A percentile compares a stretch with the other conserved stretches of the same genome.
Evolutionary conservation across 345 rosid species (phyloP).

Genomic region (Mercurialis annua): DNA sequence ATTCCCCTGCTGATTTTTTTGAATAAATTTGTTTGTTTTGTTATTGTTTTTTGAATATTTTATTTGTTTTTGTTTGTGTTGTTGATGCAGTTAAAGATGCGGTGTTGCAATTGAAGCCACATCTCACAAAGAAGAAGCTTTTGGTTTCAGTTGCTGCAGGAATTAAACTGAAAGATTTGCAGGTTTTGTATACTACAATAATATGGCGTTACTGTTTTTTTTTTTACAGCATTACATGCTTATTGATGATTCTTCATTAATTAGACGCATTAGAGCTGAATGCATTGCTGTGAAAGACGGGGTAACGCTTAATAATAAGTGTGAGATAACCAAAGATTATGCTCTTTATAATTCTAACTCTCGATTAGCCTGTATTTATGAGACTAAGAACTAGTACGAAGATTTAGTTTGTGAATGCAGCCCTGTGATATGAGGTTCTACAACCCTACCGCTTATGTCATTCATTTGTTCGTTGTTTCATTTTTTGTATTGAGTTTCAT

Average conservation of each 20-base stretch:
- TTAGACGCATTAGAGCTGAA: not conserved
- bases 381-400: not conserved
- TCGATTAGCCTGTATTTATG: not conserved
- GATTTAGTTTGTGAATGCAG: not conserved
- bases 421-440: not conserved
- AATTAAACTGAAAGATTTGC: constrained; percentile 68
- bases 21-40: not conserved
- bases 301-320: not conserved
- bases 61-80: no score
- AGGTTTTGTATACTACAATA: constrained; percentile 58
- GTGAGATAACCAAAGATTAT: not conserved
- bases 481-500: not conserved
- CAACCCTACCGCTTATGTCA: not conserved
- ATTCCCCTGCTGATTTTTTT: not conserved
- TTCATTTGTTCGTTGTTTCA: not conserved
- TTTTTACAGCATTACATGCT: no score
- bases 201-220: no score
- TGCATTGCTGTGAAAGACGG: not conserved
- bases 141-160: constrained; percentile 94
- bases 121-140: constrained; percentile 63
- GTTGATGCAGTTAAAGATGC: constrained; percentile 61
- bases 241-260: not conserved
- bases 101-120: constrained; percentile 51
- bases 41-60: not conserved
- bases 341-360: not conserved